Conservation (phyloP, 164 flowering plant species). For the Macadamia tetraphylla region DNA sequence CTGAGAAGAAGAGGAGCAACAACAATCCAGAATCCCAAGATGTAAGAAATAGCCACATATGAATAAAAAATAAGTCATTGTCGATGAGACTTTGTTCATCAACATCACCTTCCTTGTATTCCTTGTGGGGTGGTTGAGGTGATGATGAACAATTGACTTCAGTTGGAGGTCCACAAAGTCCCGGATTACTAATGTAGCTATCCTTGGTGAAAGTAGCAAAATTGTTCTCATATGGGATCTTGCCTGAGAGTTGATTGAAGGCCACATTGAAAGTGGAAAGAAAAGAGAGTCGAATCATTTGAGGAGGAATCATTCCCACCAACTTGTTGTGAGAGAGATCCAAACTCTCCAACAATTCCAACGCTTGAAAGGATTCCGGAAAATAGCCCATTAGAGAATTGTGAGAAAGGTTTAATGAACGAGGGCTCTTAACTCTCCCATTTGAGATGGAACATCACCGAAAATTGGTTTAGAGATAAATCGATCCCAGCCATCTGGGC, state of each 20-base stretch:
- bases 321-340: not conserved
- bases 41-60: no score
- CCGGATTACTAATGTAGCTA: not conserved
- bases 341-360: not conserved
- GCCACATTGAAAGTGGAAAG: no score
- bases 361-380: not conserved
- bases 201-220: no score
- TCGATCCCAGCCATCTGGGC: slow-evolving; percentile 8
- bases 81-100: no score
- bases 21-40: no score
- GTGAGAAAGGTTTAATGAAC: no score
- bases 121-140: not conserved
- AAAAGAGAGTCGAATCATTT: no score
- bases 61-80: not conserved
- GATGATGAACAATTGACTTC: not conserved
- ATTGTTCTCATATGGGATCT: no score
- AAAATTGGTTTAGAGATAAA: slow-evolving; percentile 5
- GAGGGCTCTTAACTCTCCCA: no score
- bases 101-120: not conserved
- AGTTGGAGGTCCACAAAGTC: slow-evolving; percentile 4
- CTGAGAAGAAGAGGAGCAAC: no score
- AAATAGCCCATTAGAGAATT: not conserved
- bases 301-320: no score
- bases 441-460: slow-evolving; percentile 3
- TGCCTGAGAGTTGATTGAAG: no score